These are phyloP conservation scores for Zea luxurians DNA, from an alignment of 176 grass and related monocot genomes.

Conservation along the genomic window DNA sequence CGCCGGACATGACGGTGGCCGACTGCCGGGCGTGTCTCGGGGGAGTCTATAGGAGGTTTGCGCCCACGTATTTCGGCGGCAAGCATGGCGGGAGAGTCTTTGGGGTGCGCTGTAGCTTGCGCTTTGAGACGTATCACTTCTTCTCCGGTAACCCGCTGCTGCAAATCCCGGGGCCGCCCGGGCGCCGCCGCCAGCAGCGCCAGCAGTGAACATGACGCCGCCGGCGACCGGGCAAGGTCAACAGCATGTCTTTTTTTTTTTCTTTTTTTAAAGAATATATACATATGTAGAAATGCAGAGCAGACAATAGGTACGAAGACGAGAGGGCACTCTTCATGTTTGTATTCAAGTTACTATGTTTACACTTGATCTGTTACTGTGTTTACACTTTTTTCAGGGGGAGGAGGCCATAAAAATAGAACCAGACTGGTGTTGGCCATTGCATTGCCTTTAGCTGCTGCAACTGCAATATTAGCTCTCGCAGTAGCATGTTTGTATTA, in stretches of 20 bases:
- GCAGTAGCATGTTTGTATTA: background rate
- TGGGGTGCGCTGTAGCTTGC: conserved; percentile 50
- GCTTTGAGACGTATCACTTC: conserved; percentile 48
- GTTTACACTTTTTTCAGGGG: conserved; percentile 31
- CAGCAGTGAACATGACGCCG: background rate
- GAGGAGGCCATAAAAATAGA: background rate
- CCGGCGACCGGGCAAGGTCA: background rate
- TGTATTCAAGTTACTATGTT: too few relatives aligned
- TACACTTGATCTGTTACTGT: too few relatives aligned
- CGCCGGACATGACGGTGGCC: conserved; percentile 39
- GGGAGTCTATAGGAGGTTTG: background rate
- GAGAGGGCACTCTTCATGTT: too few relatives aligned
- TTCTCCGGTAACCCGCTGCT: conserved; percentile 37
- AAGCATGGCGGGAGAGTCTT: conserved; percentile 39
- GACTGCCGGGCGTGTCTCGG: conserved; percentile 50
- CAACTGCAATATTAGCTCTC: background rate
- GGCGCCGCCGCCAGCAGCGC: background rate
- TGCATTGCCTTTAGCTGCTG: conserved; percentile 18
- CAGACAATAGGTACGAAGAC: too few relatives aligned
- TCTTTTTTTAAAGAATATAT: too few relatives aligned
- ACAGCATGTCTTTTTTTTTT: too few relatives aligned
- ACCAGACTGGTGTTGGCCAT: conserved; percentile 18
- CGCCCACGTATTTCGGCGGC: conserved; percentile 26
- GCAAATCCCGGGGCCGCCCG: conserved; percentile 10
- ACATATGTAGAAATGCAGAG: too few relatives aligned